Evolutionary conservation across 129 eudicot species (phyloP).

Genomic region (Arctium lappa): DNA sequence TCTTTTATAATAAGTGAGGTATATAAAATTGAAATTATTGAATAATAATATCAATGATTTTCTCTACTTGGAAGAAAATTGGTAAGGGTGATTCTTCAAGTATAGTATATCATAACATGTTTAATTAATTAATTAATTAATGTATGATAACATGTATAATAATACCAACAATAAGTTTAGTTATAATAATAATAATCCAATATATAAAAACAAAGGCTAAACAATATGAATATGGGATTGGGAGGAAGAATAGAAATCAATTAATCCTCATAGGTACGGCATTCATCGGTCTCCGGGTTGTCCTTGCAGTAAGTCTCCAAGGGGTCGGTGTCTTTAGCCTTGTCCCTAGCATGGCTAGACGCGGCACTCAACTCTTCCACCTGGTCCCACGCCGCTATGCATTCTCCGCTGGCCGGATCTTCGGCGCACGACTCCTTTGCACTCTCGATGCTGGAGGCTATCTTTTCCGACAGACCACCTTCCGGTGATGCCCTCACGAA

Average conservation of each 20-base stretch:
- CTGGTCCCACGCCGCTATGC: conserved; percentile 94
- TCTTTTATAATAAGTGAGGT: too few relatives aligned
- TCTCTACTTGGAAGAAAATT: too few relatives aligned
- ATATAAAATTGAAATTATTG: too few relatives aligned
- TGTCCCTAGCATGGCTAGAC: conserved; percentile 80
- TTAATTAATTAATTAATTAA: background rate
- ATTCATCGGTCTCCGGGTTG: conserved; percentile 81
- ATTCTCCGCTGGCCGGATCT: conserved; percentile 79
- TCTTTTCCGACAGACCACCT: conserved; percentile 53
- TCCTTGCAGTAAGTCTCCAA: conserved; percentile 88
- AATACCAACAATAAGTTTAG: background rate
- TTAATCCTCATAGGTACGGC: conserved; percentile 83
- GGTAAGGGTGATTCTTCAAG: background rate
- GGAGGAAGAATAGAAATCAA: background rate
- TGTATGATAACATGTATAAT: background rate
- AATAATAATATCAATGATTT: background rate
- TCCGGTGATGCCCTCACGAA: conserved; percentile 53
- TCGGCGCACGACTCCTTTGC: conserved; percentile 73
- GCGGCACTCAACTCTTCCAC: conserved; percentile 98
- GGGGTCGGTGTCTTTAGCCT: conserved; percentile 54
- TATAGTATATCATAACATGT: background rate
- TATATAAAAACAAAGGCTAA: background rate
- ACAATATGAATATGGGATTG: background rate
- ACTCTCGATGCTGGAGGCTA: conserved; percentile 65
- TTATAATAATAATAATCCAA: background rate